A percentile compares a stretch with the other conserved stretches of the same genome.
These are phyloP conservation scores for Macrotyloma uniflorum DNA, from an alignment of 306 rosid genomes.

Conservation along the genomic window DNA sequence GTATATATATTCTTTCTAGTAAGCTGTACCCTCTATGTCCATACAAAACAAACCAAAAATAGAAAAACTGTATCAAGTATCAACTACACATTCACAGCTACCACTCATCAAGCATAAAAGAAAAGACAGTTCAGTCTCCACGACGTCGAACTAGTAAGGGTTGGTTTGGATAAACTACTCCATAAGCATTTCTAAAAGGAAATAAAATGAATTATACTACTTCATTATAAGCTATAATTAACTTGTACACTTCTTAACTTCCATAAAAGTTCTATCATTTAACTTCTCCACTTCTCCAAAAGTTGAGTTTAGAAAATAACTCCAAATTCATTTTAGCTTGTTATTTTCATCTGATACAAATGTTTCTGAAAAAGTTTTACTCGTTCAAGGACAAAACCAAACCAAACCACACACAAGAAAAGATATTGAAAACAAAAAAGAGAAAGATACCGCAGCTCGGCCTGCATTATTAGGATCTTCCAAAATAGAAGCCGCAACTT, in stretches of 20 bases:
- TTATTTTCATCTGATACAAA: not conserved
- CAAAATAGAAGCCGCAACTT: slow-evolving; percentile 83
- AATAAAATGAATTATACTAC: not conserved
- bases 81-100: slow-evolving; percentile 9
- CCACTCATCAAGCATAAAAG: not conserved
- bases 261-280: too few species aligned
- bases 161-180: not conserved
- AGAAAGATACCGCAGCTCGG: slow-evolving; percentile 78
- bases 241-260: not conserved
- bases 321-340: not conserved
- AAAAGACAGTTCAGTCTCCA: not conserved
- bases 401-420: not conserved
- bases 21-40: slow-evolving; percentile 10
- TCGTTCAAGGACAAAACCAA: not conserved
- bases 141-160: not conserved
- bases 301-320: not conserved
- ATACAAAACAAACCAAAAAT: not conserved
- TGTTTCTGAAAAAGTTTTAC: not conserved
- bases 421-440: not conserved
- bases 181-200: not conserved
- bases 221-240: not conserved
- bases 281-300: too few species aligned
- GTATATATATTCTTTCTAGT: not conserved
- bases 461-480: slow-evolving; percentile 92
- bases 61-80: not conserved